These are phyloP conservation scores for Elsinoe ampelina DNA, from an alignment of 2,329 filamentous ascomycete genomes.

Conservation along the genomic window DNA sequence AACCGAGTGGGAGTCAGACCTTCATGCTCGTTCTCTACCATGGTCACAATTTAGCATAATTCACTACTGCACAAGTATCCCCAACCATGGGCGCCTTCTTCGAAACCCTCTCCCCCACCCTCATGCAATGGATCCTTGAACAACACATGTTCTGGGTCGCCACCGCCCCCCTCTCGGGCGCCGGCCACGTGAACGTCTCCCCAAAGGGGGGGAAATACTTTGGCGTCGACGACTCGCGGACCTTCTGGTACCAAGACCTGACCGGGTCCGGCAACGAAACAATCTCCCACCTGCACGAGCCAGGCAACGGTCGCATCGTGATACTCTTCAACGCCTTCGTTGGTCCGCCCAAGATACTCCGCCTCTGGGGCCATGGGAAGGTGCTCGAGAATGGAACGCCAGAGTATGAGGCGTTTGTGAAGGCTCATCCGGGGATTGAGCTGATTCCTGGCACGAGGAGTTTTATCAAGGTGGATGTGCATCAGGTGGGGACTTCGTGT, in stretches of 20 bases:
- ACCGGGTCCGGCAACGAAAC: constrained; percentile 70
- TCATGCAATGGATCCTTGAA: constrained; percentile 53
- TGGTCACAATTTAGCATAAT: not conserved
- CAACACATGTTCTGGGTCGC: constrained; percentile 70
- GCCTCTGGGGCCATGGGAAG: constrained; percentile 34
- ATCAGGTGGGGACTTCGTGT: constrained; percentile 36
- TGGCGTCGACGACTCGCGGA: constrained; percentile 48
- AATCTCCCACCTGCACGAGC: constrained; percentile 66
- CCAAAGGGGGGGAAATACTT: constrained; percentile 63
- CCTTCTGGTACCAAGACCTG: constrained; percentile 62
- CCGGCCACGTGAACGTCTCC: constrained; percentile 61
- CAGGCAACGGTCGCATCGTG: constrained; percentile 43
- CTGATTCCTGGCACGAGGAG: constrained; percentile 30
- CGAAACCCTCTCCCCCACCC: constrained; percentile 44
- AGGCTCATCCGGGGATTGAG: constrained; percentile 25
- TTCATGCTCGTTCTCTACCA: not conserved
- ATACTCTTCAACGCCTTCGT: constrained; percentile 36
- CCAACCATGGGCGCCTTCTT: constrained; percentile 50
- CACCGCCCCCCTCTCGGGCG: constrained; percentile 57
- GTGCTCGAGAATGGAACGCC: constrained; percentile 31
- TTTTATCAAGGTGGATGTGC: constrained; percentile 35
- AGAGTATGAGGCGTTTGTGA: constrained; percentile 29
- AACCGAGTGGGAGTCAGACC: not conserved
- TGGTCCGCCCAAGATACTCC: constrained; percentile 34
- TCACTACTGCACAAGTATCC: not conserved